These are phyloP conservation scores for Penicillium lagena DNA, from an alignment of 495 filamentous ascomycete genomes.

Conservation along the genomic window DNA sequence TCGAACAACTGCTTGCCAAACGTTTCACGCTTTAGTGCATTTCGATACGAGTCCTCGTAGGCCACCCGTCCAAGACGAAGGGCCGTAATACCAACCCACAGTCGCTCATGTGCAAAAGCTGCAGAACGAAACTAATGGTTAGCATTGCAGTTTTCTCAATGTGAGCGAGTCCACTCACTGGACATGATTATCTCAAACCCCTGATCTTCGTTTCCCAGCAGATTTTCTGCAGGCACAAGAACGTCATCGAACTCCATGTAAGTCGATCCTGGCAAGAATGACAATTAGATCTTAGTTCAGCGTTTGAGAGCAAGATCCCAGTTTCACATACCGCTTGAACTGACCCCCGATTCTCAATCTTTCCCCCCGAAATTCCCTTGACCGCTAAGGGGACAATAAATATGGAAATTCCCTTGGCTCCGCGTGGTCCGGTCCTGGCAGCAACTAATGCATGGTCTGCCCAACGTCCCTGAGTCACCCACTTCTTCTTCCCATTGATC, in stretches of 20 bases:
- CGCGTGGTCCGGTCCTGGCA: constrained; percentile 5
- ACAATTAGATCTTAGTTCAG: no score
- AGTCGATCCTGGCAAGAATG: constrained; percentile 49
- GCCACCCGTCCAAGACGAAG: constrained; percentile 9
- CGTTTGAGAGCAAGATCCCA: no score
- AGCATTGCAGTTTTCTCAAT: neutral
- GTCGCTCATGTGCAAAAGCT: constrained; percentile 9
- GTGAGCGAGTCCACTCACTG: constrained; percentile 1
- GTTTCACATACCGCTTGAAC: constrained; percentile 26
- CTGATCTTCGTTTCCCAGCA: constrained; percentile 70
- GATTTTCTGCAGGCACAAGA: constrained; percentile 63
- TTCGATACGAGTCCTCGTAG: constrained; percentile 8
- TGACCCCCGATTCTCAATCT: constrained; percentile 11
- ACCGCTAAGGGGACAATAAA: constrained; percentile 7
- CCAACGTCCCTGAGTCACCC: constrained; percentile 70
- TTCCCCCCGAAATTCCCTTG: constrained; percentile 4
- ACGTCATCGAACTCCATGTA: constrained; percentile 72
- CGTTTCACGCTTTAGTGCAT: constrained; percentile 9
- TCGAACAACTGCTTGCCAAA: constrained; percentile 10
- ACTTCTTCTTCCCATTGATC: constrained; percentile 74
- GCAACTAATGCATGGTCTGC: constrained; percentile 7
- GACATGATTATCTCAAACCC: constrained; percentile 66
- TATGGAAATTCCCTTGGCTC: constrained; percentile 7
- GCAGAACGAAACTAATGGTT: neutral
- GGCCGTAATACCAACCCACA: constrained; percentile 13